These are phyloP conservation scores for Hortaea sp. DNA, from an alignment of 2,329 filamentous ascomycete genomes.

Conservation along the genomic window DNA sequence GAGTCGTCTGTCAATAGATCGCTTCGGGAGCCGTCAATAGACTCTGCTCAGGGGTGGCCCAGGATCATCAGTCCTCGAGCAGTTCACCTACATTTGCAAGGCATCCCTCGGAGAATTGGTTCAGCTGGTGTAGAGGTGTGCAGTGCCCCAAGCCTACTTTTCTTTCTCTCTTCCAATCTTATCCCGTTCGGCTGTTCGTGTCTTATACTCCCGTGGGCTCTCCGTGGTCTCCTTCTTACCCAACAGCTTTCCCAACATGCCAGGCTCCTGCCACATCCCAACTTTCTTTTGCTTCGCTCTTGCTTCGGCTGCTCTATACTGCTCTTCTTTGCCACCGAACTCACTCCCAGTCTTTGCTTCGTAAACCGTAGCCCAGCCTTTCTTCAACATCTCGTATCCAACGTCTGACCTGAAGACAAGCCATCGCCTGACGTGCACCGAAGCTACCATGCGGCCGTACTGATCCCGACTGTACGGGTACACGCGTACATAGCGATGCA, in stretches of 20 bases:
- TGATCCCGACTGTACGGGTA: constrained; percentile 79
- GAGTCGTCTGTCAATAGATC: no score
- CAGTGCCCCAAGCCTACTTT: neutral
- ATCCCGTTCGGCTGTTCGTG: constrained; percentile 22
- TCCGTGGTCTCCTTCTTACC: constrained; percentile 51
- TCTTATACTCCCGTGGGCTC: constrained; percentile 84
- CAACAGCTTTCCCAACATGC: constrained; percentile 28
- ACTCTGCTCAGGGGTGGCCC: no score
- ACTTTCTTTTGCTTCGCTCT: constrained; percentile 30
- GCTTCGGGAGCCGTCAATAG: no score
- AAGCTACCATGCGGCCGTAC: constrained; percentile 83
- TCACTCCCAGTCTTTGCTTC: constrained; percentile 85
- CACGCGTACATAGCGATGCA: constrained; percentile 65
- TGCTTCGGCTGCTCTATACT: constrained; percentile 56
- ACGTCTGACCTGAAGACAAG: constrained; percentile 63
- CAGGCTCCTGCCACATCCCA: constrained; percentile 54
- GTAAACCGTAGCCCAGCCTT: constrained; percentile 80
- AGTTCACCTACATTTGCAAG: no score
- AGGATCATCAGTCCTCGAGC: no score
- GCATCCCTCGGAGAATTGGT: no score
- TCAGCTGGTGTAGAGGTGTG: no score
- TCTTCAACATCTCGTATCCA: constrained; percentile 78
- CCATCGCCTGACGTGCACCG: constrained; percentile 47
- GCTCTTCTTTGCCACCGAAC: constrained; percentile 59
- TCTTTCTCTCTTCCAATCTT: constrained; percentile 1